These are phyloP conservation scores for Pharus latifolius DNA, from an alignment of 176 grass and related monocot species.

Conservation along the genomic window DNA sequence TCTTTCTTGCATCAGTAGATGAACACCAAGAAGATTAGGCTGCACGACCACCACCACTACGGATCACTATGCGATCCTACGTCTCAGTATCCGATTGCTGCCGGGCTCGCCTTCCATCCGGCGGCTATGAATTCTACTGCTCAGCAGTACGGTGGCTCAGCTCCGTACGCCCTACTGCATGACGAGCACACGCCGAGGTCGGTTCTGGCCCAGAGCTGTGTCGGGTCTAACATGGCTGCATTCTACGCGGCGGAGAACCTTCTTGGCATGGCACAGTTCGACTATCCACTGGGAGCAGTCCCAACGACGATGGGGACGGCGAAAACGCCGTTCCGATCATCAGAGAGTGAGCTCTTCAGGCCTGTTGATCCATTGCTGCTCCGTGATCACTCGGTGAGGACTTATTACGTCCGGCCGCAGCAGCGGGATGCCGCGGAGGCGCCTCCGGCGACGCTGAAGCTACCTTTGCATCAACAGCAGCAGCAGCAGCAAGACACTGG, in stretches of 20 bases:
- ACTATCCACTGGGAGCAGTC: constrained; percentile 18
- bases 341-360: neutral
- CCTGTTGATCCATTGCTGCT: neutral
- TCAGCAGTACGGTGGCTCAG: neutral
- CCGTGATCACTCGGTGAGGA: constrained; percentile 24
- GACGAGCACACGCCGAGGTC: constrained; percentile 3
- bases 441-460: neutral
- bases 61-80: constrained; percentile 23
- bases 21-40: constrained; percentile 49
- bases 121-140: neutral
- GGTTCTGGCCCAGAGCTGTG: constrained; percentile 12
- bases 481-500: neutral
- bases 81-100: too few relatives aligned
- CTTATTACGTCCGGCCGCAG: constrained; percentile 37
- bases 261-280: constrained; percentile 25
- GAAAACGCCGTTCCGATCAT: neutral
- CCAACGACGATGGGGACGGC: neutral
- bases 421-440: neutral
- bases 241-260: constrained; percentile 52
- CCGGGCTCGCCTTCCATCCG: neutral
- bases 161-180: neutral
- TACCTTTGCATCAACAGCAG: neutral
- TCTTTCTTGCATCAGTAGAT: constrained; percentile 7
- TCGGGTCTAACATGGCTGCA: constrained; percentile 26
- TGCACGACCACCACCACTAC: constrained; percentile 29